Percentiles rank a stretch among this genome's conserved stretches.
phyloP scores from a whole-genome alignment of 2,329 filamentous ascomycete genomes.

The Diaporthe longicolla region DNA sequence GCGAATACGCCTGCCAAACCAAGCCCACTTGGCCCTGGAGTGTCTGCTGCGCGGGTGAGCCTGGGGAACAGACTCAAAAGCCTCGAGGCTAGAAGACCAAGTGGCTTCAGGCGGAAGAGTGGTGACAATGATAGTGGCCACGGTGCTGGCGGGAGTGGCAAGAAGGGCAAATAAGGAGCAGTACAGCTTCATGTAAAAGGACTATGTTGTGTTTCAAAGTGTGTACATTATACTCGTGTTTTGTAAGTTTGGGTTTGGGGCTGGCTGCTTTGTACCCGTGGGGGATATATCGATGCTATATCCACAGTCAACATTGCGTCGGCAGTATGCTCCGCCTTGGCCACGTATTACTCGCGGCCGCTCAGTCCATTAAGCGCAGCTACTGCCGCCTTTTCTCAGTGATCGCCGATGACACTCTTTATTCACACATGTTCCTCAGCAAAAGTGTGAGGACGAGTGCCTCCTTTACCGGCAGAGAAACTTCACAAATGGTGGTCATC shows the following conservation, averaged over 20 bases:
- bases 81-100: conserved; percentile 35
- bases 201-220: not conserved
- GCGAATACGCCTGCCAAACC: conserved; percentile 43
- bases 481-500: not conserved
- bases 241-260: not conserved
- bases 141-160: not conserved
- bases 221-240: not conserved
- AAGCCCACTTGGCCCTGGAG: conserved; percentile 48
- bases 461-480: not conserved
- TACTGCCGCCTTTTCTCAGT: not conserved
- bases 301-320: not conserved
- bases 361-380: not conserved
- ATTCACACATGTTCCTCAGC: not conserved
- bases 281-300: not conserved
- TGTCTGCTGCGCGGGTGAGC: conserved; percentile 62
- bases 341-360: not conserved
- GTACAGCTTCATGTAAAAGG: not conserved
- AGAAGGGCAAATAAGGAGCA: not conserved
- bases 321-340: not conserved
- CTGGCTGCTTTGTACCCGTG: not conserved
- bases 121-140: conserved; percentile 15
- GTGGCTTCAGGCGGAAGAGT: conserved; percentile 24
- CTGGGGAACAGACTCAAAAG: conserved; percentile 65
- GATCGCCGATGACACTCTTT: not conserved
- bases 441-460: not conserved